These are phyloP conservation scores for Neostapfia colusana DNA, from an alignment of 176 grass and related monocot genomes.

Conservation along the genomic window DNA sequence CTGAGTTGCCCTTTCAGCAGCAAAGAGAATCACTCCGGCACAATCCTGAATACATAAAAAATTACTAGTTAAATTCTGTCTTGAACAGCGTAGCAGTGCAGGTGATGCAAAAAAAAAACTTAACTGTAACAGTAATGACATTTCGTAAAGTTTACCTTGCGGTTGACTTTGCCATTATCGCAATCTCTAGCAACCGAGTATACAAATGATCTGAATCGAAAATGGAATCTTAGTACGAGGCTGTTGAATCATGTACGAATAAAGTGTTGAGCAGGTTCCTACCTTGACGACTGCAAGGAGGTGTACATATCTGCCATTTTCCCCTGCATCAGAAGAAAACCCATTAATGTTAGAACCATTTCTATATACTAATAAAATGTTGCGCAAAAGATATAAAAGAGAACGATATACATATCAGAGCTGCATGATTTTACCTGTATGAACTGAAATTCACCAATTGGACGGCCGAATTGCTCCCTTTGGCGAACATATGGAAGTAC, in stretches of 20 bases:
- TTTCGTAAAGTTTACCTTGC: conserved; percentile 57
- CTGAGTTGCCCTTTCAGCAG: conserved; percentile 95
- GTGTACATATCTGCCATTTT: conserved; percentile 99
- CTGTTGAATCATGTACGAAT: conserved; percentile 27
- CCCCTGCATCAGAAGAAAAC: conserved; percentile 51
- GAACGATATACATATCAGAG: neutral
- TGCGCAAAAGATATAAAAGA: conserved; percentile 8
- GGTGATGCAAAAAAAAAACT: conserved; percentile 19
- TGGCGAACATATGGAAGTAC: conserved; percentile 86
- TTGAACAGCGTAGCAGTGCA: conserved; percentile 19
- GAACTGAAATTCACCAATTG: conserved; percentile 98
- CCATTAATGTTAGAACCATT: neutral
- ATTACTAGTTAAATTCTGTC: neutral
- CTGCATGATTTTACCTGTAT: conserved; percentile 63
- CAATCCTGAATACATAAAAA: conserved; percentile 60
- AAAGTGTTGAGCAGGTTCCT: conserved; percentile 10
- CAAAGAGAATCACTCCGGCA: conserved; percentile 86
- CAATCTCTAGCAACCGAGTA: conserved; percentile 93
- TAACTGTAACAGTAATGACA: neutral
- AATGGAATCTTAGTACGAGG: conserved; percentile 30
- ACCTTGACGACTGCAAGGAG: conserved; percentile 95
- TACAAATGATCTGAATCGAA: conserved; percentile 76
- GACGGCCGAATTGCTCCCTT: conserved; percentile 84
- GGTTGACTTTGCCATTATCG: conserved; percentile 82
- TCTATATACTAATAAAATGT: neutral